Conservation (phyloP, 1,139 yeast species). For the Sugiyamaella pinicola region DNA sequence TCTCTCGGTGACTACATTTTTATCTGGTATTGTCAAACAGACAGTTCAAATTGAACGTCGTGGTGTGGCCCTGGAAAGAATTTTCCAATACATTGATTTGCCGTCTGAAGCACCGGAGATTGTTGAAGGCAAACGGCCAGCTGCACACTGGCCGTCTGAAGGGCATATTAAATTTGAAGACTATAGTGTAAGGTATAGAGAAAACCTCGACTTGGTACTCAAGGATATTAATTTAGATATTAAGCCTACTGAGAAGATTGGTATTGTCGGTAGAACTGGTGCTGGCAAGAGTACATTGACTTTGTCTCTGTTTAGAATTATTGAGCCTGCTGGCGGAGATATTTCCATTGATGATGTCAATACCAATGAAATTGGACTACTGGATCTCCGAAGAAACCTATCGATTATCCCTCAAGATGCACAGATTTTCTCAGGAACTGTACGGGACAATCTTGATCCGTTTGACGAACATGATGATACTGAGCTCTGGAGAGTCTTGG, state of each 20-base stretch:
- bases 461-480: slow-evolving; percentile 52
- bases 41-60: slow-evolving; percentile 73
- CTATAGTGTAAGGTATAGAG: slow-evolving; percentile 64
- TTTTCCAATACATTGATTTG: slow-evolving; percentile 62
- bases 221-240: slow-evolving; percentile 54
- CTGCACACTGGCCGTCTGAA: slow-evolving; percentile 37
- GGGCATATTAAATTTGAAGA: slow-evolving; percentile 59
- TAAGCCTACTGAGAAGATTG: slow-evolving; percentile 65
- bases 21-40: slow-evolving; percentile 62
- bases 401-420: slow-evolving; percentile 78
- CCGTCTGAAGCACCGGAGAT: slow-evolving; percentile 55
- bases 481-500: slow-evolving; percentile 65
- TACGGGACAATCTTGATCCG: slow-evolving; percentile 68
- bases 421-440: slow-evolving; percentile 63
- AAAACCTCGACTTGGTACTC: slow-evolving; percentile 56
- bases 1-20: slow-evolving; percentile 58
- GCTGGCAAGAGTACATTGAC: slow-evolving; percentile 78
- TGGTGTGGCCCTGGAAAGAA: slow-evolving; percentile 58
- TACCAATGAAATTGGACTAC: slow-evolving; percentile 55
- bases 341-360: slow-evolving; percentile 60
- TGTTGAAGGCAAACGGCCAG: slow-evolving; percentile 38
- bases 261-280: slow-evolving; percentile 82
- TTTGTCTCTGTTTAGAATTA: slow-evolving; percentile 67
- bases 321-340: slow-evolving; percentile 61
- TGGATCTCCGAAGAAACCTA: slow-evolving; percentile 56